Percentiles rank a stretch among this genome's conserved stretches.
phyloP scores from a whole-genome alignment of 208 protist species.

The Jaenimonas drosophilae region DNA sequence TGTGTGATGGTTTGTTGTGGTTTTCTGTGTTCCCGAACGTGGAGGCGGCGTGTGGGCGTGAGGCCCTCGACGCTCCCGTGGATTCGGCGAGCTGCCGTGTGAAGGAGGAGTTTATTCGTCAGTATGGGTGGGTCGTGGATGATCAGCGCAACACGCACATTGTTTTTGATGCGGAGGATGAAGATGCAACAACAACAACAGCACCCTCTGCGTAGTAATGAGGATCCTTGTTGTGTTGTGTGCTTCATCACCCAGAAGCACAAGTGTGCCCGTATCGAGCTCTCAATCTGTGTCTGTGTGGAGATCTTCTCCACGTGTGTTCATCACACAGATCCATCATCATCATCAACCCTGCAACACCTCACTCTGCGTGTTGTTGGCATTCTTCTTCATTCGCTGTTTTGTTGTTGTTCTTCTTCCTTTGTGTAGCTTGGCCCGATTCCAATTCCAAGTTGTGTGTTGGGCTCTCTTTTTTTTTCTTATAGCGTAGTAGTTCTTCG shows the following conservation, averaged over 20 bases:
- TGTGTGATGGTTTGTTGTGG: constrained; percentile 58
- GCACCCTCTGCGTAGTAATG: not conserved
- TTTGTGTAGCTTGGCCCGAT: not conserved
- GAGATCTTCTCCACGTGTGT: no score
- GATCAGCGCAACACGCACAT: constrained; percentile 22
- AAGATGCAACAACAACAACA: not conserved
- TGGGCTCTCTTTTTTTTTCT: not conserved
- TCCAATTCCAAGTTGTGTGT: not conserved
- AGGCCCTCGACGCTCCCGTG: constrained; percentile 54
- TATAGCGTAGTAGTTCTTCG: not conserved
- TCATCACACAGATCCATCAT: no score
- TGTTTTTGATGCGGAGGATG: not conserved
- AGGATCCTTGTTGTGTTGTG: not conserved
- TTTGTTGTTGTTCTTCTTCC: not conserved
- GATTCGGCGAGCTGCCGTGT: constrained; percentile 67
- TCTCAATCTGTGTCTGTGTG: no score
- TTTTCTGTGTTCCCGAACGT: constrained; percentile 60
- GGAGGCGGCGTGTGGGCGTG: constrained; percentile 26
- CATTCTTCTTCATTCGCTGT: no score
- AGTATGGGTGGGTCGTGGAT: constrained; percentile 82
- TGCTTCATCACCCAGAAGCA: no score
- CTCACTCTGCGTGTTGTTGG: no score
- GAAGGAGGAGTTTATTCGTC: constrained; percentile 80
- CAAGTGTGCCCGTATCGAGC: no score
- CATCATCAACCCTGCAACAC: no score